These are phyloP conservation scores for Calamus simplicifolius DNA, from an alignment of 176 grass and related monocot species.

Conservation along the genomic window DNA sequence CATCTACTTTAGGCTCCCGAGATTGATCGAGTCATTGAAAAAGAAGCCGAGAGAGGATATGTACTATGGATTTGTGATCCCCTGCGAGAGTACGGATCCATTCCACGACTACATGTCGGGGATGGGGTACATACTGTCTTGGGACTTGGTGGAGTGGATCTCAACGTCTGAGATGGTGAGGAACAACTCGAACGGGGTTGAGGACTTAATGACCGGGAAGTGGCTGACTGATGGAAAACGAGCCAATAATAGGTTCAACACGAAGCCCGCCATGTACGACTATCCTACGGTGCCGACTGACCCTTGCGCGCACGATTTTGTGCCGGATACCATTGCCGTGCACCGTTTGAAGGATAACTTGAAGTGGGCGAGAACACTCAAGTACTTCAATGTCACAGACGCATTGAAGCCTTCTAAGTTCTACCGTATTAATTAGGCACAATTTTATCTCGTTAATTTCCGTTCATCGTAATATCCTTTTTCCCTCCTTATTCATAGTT, in stretches of 20 bases:
- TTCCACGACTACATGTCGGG: slow-evolving; percentile 77
- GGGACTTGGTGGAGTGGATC: slow-evolving; percentile 70
- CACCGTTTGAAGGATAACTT: too few relatives aligned
- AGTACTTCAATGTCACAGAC: too few relatives aligned
- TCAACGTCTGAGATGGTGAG: slow-evolving; percentile 32
- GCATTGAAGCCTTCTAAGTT: too few relatives aligned
- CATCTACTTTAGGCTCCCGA: slow-evolving; percentile 21
- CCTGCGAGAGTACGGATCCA: slow-evolving; percentile 61
- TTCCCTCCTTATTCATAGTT: background rate
- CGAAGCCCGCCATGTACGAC: too few relatives aligned
- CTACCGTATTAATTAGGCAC: too few relatives aligned
- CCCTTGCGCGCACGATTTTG: too few relatives aligned
- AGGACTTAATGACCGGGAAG: slow-evolving; percentile 71
- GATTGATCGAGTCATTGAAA: slow-evolving; percentile 26
- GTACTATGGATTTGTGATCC: slow-evolving; percentile 62
- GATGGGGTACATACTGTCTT: slow-evolving; percentile 78
- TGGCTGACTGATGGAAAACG: slow-evolving; percentile 29
- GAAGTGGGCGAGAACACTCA: too few relatives aligned
- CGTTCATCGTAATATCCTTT: background rate
- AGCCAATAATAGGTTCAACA: too few relatives aligned
- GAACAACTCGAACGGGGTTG: slow-evolving; percentile 30
- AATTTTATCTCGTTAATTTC: too few relatives aligned
- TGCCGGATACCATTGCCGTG: too few relatives aligned
- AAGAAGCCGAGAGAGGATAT: slow-evolving; percentile 38
- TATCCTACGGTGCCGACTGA: too few relatives aligned